Percentiles rank a stretch among this genome's conserved stretches.
Conservation (phyloP, 345 rosid species). For the Lepidium didymum region DNA sequence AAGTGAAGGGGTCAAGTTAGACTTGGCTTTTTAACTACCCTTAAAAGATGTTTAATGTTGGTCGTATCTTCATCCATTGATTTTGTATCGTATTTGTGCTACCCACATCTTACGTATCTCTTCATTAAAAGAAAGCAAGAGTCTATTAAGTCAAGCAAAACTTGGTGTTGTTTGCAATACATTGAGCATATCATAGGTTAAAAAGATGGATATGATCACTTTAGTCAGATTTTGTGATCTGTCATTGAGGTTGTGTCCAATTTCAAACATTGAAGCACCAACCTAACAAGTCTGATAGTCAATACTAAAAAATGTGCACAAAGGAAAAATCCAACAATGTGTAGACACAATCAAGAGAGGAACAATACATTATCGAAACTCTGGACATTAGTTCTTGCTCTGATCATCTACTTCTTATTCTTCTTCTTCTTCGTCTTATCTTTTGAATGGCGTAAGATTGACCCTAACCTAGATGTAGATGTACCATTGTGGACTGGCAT, state of each 20-base stretch:
- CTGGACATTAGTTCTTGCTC: neutral
- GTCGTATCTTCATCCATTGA: neutral
- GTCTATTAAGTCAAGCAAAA: neutral
- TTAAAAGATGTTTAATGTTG: slow-evolving; percentile 3
- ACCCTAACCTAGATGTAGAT: slow-evolving; percentile 24
- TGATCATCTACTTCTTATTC: slow-evolving; percentile 12
- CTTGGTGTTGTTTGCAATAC: neutral
- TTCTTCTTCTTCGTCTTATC: slow-evolving; percentile 16
- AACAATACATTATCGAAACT: neutral
- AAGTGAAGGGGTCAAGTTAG: neutral
- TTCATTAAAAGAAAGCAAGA: neutral
- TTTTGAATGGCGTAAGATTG: slow-evolving; percentile 19
- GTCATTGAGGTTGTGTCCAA: slow-evolving; percentile 3
- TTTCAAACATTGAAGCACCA: neutral
- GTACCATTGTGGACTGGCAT: slow-evolving; percentile 58
- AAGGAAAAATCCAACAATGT: neutral
- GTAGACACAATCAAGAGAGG: slow-evolving; percentile 5
- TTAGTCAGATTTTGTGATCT: neutral
- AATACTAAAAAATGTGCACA: slow-evolving; percentile 3
- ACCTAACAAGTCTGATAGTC: neutral
- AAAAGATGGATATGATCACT: neutral
- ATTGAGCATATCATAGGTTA: neutral
- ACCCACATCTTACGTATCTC: slow-evolving; percentile 16
- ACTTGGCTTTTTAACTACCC: slow-evolving; percentile 1
- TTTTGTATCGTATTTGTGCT: slow-evolving; percentile 5